Evolutionary conservation across 1,284 basidiomycete genomes (phyloP).

Genomic region (Heterobasidion annosum): DNA sequence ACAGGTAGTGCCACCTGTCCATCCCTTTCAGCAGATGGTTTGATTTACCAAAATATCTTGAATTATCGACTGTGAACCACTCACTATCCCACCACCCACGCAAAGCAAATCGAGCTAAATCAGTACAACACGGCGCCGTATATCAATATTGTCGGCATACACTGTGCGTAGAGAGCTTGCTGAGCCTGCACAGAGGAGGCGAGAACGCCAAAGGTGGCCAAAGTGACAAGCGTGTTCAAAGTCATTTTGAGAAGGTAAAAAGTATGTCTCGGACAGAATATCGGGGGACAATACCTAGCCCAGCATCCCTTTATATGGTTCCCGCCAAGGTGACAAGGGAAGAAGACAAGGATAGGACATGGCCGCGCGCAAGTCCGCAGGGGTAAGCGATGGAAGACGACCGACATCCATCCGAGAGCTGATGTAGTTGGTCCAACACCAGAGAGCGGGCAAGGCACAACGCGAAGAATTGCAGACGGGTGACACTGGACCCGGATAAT

Average conservation of each 20-base stretch:
- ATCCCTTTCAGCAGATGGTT: slow-evolving; percentile 16
- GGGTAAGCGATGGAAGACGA: background rate
- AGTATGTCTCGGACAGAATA: background rate
- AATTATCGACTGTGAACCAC: background rate
- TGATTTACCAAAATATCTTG: background rate
- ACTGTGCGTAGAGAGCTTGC: slow-evolving; percentile 10
- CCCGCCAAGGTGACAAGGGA: background rate
- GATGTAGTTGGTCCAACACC: background rate
- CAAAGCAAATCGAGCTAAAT: background rate
- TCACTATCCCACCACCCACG: slow-evolving; percentile 17
- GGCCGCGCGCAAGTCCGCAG: too few species aligned
- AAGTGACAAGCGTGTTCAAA: background rate
- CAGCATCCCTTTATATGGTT: background rate
- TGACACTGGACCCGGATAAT: background rate
- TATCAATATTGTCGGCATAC: slow-evolving; percentile 7
- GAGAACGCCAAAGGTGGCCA: background rate
- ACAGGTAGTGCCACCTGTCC: slow-evolving; percentile 31
- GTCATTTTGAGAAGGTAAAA: background rate
- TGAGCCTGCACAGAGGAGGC: background rate
- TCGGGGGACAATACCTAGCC: background rate
- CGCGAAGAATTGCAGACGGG: background rate
- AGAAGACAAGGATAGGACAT: too few species aligned
- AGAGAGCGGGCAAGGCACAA: background rate
- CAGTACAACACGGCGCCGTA: background rate
- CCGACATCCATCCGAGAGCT: background rate